Conservation (phyloP, 345 rosid genomes). For the Rhizophora apiculata region DNA sequence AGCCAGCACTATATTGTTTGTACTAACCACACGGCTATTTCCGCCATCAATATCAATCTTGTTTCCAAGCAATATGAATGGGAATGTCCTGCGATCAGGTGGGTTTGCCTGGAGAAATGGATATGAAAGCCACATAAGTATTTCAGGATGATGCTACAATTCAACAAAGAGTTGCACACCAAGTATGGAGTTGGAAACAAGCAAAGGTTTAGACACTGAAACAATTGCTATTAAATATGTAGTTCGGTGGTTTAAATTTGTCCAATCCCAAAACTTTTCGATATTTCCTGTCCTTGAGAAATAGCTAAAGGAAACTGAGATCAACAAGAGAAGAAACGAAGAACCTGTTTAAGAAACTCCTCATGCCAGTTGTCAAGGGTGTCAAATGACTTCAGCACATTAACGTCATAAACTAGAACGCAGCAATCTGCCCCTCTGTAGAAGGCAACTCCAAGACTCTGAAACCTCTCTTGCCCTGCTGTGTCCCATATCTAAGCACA, state of each 20-base stretch:
- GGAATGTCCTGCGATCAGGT: slow-evolving; percentile 65
- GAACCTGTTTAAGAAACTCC: slow-evolving; percentile 97
- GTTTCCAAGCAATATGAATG: slow-evolving; percentile 90
- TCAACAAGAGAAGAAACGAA: neutral
- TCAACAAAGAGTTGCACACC: neutral
- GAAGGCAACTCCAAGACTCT: slow-evolving; percentile 96
- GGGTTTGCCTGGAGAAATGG: slow-evolving; percentile 67
- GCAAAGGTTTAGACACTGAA: neutral
- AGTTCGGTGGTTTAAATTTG: neutral
- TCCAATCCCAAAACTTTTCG: neutral
- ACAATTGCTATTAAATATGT: neutral
- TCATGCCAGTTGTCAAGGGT: slow-evolving; percentile 94
- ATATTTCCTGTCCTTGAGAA: neutral
- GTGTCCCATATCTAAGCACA: slow-evolving; percentile 90
- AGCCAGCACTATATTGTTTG: neutral
- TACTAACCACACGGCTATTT: slow-evolving; percentile 92
- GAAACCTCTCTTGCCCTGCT: slow-evolving; percentile 95
- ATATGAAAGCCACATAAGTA: slow-evolving; percentile 20
- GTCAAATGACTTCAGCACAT: slow-evolving; percentile 82
- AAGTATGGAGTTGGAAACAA: neutral
- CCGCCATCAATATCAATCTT: slow-evolving; percentile 99
- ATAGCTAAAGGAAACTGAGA: neutral
- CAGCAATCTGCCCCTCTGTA: slow-evolving; percentile 98
- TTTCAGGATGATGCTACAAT: neutral
- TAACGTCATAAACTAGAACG: slow-evolving; percentile 88